Evolutionary conservation across 2,329 filamentous ascomycete species (phyloP), one percentile per base, ranked within the genome.

Genomic region (Fusarium anthophilum): DNA sequence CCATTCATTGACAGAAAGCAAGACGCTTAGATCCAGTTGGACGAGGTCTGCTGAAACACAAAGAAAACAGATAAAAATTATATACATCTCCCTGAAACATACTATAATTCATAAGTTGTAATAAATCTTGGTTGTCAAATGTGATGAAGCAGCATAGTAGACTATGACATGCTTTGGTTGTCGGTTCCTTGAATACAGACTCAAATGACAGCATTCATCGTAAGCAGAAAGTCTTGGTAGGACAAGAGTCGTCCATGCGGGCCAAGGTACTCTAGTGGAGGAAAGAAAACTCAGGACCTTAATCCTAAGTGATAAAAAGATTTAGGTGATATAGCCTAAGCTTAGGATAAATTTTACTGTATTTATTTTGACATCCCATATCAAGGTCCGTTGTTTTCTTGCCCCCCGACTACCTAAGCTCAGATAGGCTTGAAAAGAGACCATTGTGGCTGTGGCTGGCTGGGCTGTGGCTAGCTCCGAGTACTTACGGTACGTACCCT

Each of bases 21-120:
- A 59, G 63, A 70, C 61, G 59, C 68, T 60, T 30, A 57, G 48
- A 62, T 61, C 58, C 65, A 66, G 58, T 38, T 66, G 59, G 62
- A 72, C 51, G 38, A 65, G 47, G 32, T 67, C 47, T 43, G 61
- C 51, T 18, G 61, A 63, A 54, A 45, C 18, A 60, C 44, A 60
- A 73, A 58, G 39, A 38, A 51, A 57, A 24, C 58, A 61, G 60
- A 56, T 51, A 59, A 47, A 65, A 30, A 57, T 32, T 38, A 43
- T 41, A 48, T 55, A 66, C 41, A 48, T 55, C 38, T 43, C 51
- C 24, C 35, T 37, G 35, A 41, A 45, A 48, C 55, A 48, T 35
- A 38, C 8, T 41, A n/a, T 41, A 62, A 68, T 68, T 44, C 50
- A 44, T 48, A 41, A 62, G 26, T 47, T 26, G 59, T 63, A 35